phyloP scores from a whole-genome alignment of 805 yeast genomes.

The Soucietia sequanensis region DNA sequence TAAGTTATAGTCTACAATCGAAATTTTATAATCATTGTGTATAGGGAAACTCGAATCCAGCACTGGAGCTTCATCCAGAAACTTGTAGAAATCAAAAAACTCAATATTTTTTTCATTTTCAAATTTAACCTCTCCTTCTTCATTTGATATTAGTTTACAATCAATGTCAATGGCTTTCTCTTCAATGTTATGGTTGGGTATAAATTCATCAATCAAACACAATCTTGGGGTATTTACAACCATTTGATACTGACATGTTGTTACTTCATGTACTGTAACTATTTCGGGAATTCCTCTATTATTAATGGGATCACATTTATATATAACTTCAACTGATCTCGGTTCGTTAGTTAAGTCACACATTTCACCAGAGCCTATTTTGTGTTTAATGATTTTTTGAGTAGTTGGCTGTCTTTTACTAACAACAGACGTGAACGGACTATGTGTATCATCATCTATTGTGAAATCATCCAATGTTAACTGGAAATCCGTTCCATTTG shows the following conservation, averaged over 20 bases:
- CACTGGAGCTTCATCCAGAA: slow-evolving; percentile 8
- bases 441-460: slow-evolving; percentile 26
- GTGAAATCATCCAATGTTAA: slow-evolving; percentile 22
- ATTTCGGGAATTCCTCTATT: slow-evolving; percentile 14
- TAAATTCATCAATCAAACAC: slow-evolving; percentile 41
- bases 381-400: slow-evolving; percentile 38
- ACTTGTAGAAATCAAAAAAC: slow-evolving; percentile 14
- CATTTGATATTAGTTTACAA: slow-evolving; percentile 20
- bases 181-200: slow-evolving; percentile 17
- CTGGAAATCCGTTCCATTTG: slow-evolving; percentile 13
- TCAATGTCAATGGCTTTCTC: slow-evolving; percentile 25
- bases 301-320: slow-evolving; percentile 47
- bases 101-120: background rate
- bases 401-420: slow-evolving; percentile 8
- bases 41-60: slow-evolving; percentile 18
- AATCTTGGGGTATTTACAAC: slow-evolving; percentile 49
- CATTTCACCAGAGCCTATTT: slow-evolving; percentile 43
- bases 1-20: slow-evolving; percentile 23
- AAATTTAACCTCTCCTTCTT: background rate
- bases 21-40: slow-evolving; percentile 21
- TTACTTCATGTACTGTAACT: slow-evolving; percentile 49
- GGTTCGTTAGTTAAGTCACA: slow-evolving; percentile 60
- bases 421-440: slow-evolving; percentile 18
- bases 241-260: slow-evolving; percentile 58
- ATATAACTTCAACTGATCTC: slow-evolving; percentile 55